Conservation (phyloP, 2,329 filamentous ascomycete species). For the Onygena corvina region DNA sequence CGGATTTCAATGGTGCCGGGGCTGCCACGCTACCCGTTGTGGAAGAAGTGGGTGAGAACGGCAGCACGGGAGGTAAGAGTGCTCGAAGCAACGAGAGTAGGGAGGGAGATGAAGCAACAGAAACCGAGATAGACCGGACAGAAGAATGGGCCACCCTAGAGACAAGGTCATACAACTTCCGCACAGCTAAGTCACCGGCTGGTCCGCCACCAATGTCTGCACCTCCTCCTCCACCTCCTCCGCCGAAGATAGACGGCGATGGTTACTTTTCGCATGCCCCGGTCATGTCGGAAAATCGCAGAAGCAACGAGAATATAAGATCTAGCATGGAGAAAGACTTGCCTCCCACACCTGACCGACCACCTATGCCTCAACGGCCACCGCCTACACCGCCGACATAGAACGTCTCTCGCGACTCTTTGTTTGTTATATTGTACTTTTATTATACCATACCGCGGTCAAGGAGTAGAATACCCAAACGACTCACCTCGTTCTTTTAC, state of each 20-base stretch:
- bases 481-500: neutral
- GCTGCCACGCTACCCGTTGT: constrained; percentile 64
- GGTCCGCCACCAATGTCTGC: constrained; percentile 13
- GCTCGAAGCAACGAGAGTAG: constrained; percentile 8
- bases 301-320: neutral
- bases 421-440: constrained; percentile 5
- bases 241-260: constrained; percentile 3
- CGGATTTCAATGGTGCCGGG: constrained; percentile 41
- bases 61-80: constrained; percentile 33
- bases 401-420: neutral
- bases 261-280: neutral
- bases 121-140: neutral
- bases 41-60: constrained; percentile 73
- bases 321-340: constrained; percentile 2
- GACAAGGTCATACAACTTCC: constrained; percentile 11
- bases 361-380: constrained; percentile 2
- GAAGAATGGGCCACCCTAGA: constrained; percentile 7
- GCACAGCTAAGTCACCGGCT: constrained; percentile 10
- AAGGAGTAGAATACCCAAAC: constrained; percentile 4
- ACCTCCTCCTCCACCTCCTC: constrained; percentile 13
- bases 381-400: neutral
- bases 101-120: constrained; percentile 5
- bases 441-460: constrained; percentile 2
- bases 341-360: constrained; percentile 8
- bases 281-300: neutral